A percentile compares a stretch with the other conserved stretches of the same genome.
Conservation (phyloP, 768 basidiomycete genomes). For the Pholiota molesta region DNA sequence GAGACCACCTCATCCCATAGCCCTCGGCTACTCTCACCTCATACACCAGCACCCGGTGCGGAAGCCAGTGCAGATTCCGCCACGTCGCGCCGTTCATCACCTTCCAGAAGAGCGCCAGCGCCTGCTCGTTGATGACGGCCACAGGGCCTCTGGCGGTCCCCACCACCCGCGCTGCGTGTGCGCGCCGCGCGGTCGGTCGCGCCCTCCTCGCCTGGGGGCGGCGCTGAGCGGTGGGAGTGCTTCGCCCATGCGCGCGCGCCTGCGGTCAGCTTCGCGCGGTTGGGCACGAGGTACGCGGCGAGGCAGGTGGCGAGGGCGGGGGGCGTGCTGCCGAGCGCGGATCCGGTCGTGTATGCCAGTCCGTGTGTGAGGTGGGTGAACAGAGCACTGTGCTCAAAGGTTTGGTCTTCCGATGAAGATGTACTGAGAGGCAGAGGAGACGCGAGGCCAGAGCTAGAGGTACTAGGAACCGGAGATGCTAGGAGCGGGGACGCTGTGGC, state of each 20-base stretch:
- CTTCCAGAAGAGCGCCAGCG: constrained; percentile 53
- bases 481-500: not conserved
- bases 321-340: constrained; percentile 53
- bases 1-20: constrained; percentile 72
- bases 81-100: constrained; percentile 57
- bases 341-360: constrained; percentile 62
- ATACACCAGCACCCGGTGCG: constrained; percentile 63
- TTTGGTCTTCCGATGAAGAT: constrained; percentile 10
- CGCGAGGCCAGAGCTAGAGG: not conserved
- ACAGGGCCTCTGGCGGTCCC: constrained; percentile 51
- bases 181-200: constrained; percentile 13
- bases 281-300: constrained; percentile 51
- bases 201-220: constrained; percentile 13
- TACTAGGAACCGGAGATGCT: not conserved
- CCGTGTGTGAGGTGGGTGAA: constrained; percentile 50
- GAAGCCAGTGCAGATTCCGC: constrained; percentile 69
- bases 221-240: constrained; percentile 58
- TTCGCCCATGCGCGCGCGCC: constrained; percentile 72
- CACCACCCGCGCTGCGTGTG: constrained; percentile 32
- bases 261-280: constrained; percentile 52
- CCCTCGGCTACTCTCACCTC: constrained; percentile 61
- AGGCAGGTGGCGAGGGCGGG: constrained; percentile 54
- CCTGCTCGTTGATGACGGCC: constrained; percentile 51
- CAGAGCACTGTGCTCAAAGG: constrained; percentile 30
- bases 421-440: too few relatives aligned